Evolutionary conservation across 2,329 filamentous ascomycete species (phyloP), one percentile per base, ranked within the genome.

Genomic region (Diaporthe citriasiana): DNA sequence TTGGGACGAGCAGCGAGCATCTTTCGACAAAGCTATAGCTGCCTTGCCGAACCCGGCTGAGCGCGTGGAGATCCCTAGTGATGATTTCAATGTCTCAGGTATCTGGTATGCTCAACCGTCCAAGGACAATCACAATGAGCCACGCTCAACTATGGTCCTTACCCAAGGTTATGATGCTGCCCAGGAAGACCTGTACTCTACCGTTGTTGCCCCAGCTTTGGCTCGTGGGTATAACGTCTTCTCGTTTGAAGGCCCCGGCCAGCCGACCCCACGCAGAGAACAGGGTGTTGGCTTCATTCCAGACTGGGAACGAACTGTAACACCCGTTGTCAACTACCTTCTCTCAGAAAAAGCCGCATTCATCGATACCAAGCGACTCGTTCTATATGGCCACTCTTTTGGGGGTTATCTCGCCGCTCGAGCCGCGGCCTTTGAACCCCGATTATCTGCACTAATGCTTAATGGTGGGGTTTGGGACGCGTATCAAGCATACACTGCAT

Each of bases 201-300:
- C 70, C 17, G 76, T 78, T 6, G 81, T 79, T 30, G 73, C 77
- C n/a, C 76, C 76, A 4, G 79, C 79, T 3, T 74, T 84, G 12
- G 80, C 81, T 30, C 82, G 85, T 3, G 86, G 85, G 1, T 85
- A 80, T 75, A 85, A 87, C 72, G 79, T 81, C 47, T 80, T 87
- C n/a, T 83, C 82, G 0, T 87, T 85, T 75, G 86, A 88, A 65
- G 86, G 86, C 0, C 86, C 86, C 0, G 86, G 86, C 0, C 86
- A 87, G 75, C 80, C 81, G 2, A 83, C 80, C 0, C 82, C 85
- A 1, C 82, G 83, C 9, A 82, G 86, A 0, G 73, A 82, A 0
- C 83, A 88, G 57, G 77, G 80, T 6, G 51, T 86, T 1, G 84
- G 83, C 4, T 87, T 87, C 76, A 85, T 84, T 13, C 81, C 80